Percentiles rank a stretch among this genome's conserved stretches.
Conservation (phyloP, 495 filamentous ascomycete genomes). For the Xylaria curta region DNA sequence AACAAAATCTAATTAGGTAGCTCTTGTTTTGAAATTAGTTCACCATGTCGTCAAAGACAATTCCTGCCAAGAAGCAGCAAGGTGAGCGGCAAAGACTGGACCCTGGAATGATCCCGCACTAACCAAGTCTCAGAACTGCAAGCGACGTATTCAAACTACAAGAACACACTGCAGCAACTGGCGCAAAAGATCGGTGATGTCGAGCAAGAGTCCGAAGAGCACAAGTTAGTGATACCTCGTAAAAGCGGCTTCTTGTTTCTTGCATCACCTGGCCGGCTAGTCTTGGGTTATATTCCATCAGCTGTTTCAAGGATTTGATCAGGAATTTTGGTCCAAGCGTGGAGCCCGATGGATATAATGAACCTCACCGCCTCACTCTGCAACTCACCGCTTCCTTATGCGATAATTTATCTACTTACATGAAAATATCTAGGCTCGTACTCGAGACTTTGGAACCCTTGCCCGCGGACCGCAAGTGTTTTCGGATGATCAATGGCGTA, state of each 20-base stretch:
- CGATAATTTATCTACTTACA: conserved; percentile 36
- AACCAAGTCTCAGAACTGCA: conserved; percentile 76
- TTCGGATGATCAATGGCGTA: conserved; percentile 98
- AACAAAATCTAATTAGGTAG: background rate
- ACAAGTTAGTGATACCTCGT: conserved; percentile 73
- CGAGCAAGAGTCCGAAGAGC: conserved; percentile 95
- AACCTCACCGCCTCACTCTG: conserved; percentile 39
- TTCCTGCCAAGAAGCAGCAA: conserved; percentile 78
- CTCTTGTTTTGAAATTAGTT: background rate
- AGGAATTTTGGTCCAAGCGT: conserved; percentile 29
- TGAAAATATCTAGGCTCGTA: conserved; percentile 74
- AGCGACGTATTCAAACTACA: conserved; percentile 91
- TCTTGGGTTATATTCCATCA: conserved; percentile 29
- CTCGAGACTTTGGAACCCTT: conserved; percentile 91
- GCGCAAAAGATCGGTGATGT: conserved; percentile 97
- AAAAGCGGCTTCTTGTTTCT: conserved; percentile 19
- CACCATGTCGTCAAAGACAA: conserved; percentile 50
- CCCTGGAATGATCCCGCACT: conserved; percentile 28
- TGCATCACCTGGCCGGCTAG: conserved; percentile 32
- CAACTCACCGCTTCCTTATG: conserved; percentile 45
- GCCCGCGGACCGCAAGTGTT: conserved; percentile 88
- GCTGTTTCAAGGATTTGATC: conserved; percentile 30
- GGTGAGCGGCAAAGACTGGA: conserved; percentile 57
- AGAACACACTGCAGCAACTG: conserved; percentile 90
- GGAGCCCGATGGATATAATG: conserved; percentile 30